phyloP scores from a whole-genome alignment of 371 early-diverging fungal species.

The Globomyces sp. region DNA sequence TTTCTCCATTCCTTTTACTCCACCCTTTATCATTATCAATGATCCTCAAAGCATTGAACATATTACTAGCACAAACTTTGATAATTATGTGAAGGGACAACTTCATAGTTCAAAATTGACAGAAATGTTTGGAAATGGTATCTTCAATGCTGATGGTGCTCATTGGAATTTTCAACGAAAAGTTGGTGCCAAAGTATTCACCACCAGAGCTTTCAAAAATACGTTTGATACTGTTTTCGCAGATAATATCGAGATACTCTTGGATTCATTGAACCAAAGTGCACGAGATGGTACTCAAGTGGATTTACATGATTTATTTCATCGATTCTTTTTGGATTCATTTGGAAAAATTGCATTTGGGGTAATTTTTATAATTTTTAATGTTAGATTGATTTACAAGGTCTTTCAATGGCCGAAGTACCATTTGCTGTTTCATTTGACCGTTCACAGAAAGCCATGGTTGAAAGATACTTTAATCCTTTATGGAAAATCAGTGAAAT shows the following conservation, averaged over 20 bases:
- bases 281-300: conserved; percentile 31
- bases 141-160: conserved; percentile 68
- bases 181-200: conserved; percentile 66
- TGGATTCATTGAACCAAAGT: not conserved
- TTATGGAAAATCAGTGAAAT: conserved; percentile 8
- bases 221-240: conserved; percentile 22
- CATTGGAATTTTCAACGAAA: conserved; percentile 68
- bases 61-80: conserved; percentile 31
- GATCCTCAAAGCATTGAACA: conserved; percentile 35
- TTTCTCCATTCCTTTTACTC: conserved; percentile 13
- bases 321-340: conserved; percentile 54
- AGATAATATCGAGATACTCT: conserved; percentile 12
- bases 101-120: conserved; percentile 13
- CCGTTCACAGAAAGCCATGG: conserved; percentile 31
- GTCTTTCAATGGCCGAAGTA: conserved; percentile 29
- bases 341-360: conserved; percentile 59
- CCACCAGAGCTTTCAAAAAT: conserved; percentile 60
- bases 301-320: conserved; percentile 55
- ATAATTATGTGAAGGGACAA: conserved; percentile 39
- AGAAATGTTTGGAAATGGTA: conserved; percentile 52
- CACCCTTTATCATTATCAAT: conserved; percentile 12
- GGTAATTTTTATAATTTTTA: conserved; percentile 2
- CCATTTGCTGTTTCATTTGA: conserved; percentile 57
- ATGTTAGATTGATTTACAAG: conserved; percentile 31
- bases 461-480: conserved; percentile 17